Evolutionary conservation across 2,329 filamentous ascomycete species (phyloP), one percentile per base, ranked within the genome.

Genomic region (Talaromyces sp.): DNA sequence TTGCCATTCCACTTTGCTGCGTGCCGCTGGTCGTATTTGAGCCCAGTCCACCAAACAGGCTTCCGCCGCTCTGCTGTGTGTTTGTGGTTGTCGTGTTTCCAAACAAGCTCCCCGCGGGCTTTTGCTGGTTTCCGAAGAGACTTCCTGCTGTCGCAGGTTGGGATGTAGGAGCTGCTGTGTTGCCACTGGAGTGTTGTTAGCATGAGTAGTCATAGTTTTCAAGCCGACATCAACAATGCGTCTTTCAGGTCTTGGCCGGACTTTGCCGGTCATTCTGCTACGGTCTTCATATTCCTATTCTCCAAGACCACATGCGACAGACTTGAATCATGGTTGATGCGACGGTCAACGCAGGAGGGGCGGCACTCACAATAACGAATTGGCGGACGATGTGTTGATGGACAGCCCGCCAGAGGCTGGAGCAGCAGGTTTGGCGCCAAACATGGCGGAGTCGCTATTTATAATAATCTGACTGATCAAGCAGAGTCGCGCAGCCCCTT

Each of bases 341-440:
- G 33, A 36, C 33, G 4, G 33, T 36, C 42, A 22, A 44, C 42
- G 17, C 4, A 25, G 44, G 44, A 47, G 44, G 22, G 22, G n/a
- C 22, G 22, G 13, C 15, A 74, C 79, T 72, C 72, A 81, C 80
- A 81, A 81, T 53, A 80, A 72, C 58, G 77, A 77, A 70, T 80
- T 79, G 56, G 73, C 72, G 27, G 75, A 73, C 64, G 78, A 78
- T 22, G 83, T 85, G 68, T 85, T 85, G 68, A 85, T 79, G 62
- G 78, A 82, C 69, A 85, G 73, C 54, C 73, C 74, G 42, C 71
- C 70, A 25, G 73, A 57, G 27, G 72, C 65, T 61, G 68, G 67
- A 19, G 70, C 68, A 32, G 74, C 68, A 33, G 74, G 67, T 66
- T 77, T 77, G 55, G 72, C 63, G 59, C 69, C 69, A 65, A 77